Percentiles rank a stretch among this genome's conserved stretches.
phyloP scores from a whole-genome alignment of 164 flowering plant species.

The Sextonia rubra region DNA sequence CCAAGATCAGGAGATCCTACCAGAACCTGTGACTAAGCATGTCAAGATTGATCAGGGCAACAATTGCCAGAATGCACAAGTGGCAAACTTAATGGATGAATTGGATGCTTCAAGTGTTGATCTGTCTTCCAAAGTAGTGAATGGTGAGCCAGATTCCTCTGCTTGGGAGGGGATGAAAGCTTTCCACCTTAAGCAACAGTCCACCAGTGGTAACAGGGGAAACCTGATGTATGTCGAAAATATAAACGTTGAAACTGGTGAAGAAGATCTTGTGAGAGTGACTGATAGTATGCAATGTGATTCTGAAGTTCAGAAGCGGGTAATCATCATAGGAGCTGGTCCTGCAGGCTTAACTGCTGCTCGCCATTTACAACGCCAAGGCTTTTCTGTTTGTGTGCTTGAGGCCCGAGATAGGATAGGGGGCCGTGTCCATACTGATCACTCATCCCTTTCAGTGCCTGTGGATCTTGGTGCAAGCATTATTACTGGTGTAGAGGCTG shows the following conservation, averaged over 20 bases:
- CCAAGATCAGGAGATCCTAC: not conserved
- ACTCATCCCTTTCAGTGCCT: constrained; percentile 87
- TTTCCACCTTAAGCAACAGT: constrained; percentile 1
- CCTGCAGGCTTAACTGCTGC: constrained; percentile 98
- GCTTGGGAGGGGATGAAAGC: constrained; percentile 16
- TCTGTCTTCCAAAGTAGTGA: constrained; percentile 22
- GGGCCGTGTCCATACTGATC: constrained; percentile 95
- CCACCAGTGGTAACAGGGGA: not conserved
- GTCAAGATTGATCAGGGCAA: constrained; percentile 14
- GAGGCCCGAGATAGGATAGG: constrained; percentile 93
- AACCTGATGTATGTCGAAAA: not conserved
- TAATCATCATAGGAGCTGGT: constrained; percentile 93
- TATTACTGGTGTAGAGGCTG: constrained; percentile 98
- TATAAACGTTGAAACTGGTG: constrained; percentile 12
- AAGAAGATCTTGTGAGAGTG: constrained; percentile 14
- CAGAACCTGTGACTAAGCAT: not conserved
- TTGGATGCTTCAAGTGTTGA: constrained; percentile 20
- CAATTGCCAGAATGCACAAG: constrained; percentile 20
- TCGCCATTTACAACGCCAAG: constrained; percentile 94
- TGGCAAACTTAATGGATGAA: constrained; percentile 8
- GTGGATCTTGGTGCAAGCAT: constrained; percentile 99
- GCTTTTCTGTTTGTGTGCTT: constrained; percentile 74
- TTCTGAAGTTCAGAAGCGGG: constrained; percentile 37
- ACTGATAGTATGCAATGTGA: constrained; percentile 20
- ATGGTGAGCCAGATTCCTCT: constrained; percentile 15